A percentile compares a stretch with the other conserved stretches of the same genome.
phyloP scores from a whole-genome alignment of 139 green algal species.

The Pseudopediastrum boryanum region DNA sequence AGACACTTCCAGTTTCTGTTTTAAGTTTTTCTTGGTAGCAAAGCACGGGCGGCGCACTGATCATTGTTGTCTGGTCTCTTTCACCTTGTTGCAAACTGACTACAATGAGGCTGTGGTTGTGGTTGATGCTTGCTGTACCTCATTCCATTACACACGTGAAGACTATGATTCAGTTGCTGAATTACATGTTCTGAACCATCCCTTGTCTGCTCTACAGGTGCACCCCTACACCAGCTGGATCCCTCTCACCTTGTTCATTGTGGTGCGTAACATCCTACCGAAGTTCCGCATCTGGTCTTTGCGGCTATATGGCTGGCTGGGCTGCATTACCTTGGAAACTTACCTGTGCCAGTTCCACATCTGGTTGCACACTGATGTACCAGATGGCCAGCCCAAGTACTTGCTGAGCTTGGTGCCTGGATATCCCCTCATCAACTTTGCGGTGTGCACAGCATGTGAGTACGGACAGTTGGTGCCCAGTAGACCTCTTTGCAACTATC shows the following conservation, averaged over 20 bases:
- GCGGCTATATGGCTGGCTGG: constrained; percentile 90
- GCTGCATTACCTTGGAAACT: constrained; percentile 97
- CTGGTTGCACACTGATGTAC: constrained; percentile 81
- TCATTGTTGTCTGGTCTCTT: too few species aligned
- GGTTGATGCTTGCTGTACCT: too few species aligned
- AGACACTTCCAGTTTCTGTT: too few species aligned
- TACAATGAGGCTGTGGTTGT: too few species aligned
- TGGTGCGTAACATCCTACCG: constrained; percentile 88
- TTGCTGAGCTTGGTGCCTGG: constrained; percentile 82
- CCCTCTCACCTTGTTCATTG: constrained; percentile 87
- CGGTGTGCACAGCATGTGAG: constrained; percentile 70
- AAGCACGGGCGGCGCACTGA: too few species aligned
- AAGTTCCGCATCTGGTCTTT: constrained; percentile 70
- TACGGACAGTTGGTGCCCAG: background rate
- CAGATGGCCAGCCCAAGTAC: constrained; percentile 89
- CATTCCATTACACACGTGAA: too few species aligned
- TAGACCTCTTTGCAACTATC: too few species aligned
- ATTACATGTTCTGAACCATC: background rate
- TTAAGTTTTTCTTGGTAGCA: too few species aligned
- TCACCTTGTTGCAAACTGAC: too few species aligned
- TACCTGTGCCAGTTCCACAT: constrained; percentile 96
- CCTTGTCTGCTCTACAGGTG: constrained; percentile 47
- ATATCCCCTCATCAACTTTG: constrained; percentile 95
- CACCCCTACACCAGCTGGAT: constrained; percentile 98
- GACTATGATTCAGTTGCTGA: background rate